phyloP scores from a whole-genome alignment of 441 rosid genomes.

The Euphorbia corollata region DNA sequence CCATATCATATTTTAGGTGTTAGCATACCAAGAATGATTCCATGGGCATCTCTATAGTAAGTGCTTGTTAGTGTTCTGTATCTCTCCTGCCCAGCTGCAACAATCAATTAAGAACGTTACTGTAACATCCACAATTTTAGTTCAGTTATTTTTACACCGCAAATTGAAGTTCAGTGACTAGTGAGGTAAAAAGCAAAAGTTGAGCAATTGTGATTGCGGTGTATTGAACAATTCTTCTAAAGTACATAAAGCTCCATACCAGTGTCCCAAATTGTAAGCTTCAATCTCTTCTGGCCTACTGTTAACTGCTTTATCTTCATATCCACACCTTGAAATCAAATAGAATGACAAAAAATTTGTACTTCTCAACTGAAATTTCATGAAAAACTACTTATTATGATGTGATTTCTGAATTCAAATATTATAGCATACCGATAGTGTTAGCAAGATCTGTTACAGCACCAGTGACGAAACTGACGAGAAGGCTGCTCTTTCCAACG shows the following conservation, averaged over 20 bases:
- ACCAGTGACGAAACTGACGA: constrained; percentile 44
- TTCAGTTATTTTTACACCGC: not conserved
- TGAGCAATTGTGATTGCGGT: too few species aligned
- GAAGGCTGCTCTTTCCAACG: constrained; percentile 59
- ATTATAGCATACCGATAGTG: constrained; percentile 36
- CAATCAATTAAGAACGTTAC: constrained; percentile 9
- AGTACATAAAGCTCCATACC: constrained; percentile 33
- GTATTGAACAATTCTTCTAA: not conserved
- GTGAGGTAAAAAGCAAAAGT: too few species aligned
- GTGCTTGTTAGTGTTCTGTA: constrained; percentile 78
- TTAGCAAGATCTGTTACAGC: constrained; percentile 36
- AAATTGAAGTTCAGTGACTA: too few species aligned
- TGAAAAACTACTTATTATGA: not conserved
- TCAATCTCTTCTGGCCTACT: constrained; percentile 64
- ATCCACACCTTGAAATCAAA: constrained; percentile 56
- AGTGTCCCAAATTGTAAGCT: constrained; percentile 94
- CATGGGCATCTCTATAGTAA: constrained; percentile 80
- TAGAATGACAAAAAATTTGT: not conserved
- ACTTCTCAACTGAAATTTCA: not conserved
- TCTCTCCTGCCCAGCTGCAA: constrained; percentile 92
- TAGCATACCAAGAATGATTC: constrained; percentile 73
- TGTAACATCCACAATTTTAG: not conserved
- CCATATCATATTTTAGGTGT: not conserved
- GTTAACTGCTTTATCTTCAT: constrained; percentile 77
- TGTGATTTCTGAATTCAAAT: not conserved